Base-by-base conservation (phyloP, 1,284 basidiomycete genomes). In the Fistulinella staudtii region DNA sequence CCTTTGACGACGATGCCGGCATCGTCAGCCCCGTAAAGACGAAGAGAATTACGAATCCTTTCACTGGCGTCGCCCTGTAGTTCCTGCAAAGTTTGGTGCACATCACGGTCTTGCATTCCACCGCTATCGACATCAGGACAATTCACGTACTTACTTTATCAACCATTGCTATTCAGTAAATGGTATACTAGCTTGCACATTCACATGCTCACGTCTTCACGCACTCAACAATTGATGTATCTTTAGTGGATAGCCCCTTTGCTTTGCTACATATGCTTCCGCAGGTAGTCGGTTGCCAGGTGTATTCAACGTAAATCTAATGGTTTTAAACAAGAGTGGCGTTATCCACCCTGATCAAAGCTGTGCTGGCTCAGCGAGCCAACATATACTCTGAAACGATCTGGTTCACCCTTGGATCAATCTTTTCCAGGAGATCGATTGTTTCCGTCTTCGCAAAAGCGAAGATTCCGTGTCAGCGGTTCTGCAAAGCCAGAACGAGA, bases 1-100 rank as follows among this genome's bases (percentile, higher is more conserved):
- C 86, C 10, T 89, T 88, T 65, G 86, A 89, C 61, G 85, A 87
- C 57, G 79, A 84, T 56, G 70, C 71, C 44, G 55, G 59, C 36
- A 67, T 74, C 11, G 30, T 22, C 15, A 50, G 25, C 21, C 47
- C 51, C 6, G 18, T 30, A 6, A 59, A 39, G 46, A 36, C 41
- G 30, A 65, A 53, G 55, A 51, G 49, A 37, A 46, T 35, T 28
- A 53, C 54, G 24, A 66, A 67, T 39, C 60, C 65, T 8, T 66
- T 66, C 41, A 24, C 51, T 5, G 60, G 60, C n/a, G 20, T 54
- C 30, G 63, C 63, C 5, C 11, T 64, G 39, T 62, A 53, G 43
- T 41, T 34, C 10, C 36, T 36, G 46, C 30, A 36, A 43, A 24
- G 11, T 10, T 28, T 21, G 20, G 34, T 28, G 30, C 15, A 15